Conservation (phyloP, 73 alveolate genomes). For the Paramecium caudatum region DNA sequence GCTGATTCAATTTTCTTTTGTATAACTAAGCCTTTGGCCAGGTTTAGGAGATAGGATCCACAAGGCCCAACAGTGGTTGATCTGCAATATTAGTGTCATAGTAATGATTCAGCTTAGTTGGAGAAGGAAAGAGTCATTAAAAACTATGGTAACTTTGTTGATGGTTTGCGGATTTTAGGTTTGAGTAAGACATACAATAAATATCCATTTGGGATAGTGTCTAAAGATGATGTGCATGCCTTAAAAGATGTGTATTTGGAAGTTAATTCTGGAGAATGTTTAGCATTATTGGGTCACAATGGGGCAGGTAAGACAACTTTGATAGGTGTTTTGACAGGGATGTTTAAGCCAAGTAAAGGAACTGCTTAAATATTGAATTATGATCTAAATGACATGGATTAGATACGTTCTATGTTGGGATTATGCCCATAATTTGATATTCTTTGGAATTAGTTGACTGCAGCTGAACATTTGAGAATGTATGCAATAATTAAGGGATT, state of each 20-base stretch:
- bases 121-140: constrained; percentile 73
- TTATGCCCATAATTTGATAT: constrained; percentile 92
- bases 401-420: constrained; percentile 87
- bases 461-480: constrained; percentile 89
- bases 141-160: constrained; percentile 54
- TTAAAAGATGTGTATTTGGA: constrained; percentile 70
- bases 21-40: constrained; percentile 29
- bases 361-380: constrained; percentile 83
- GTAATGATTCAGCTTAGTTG: constrained; percentile 41
- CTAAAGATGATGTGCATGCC: constrained; percentile 78
- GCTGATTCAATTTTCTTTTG: constrained; percentile 73
- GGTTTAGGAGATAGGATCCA: not conserved
- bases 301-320: constrained; percentile 96
- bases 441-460: constrained; percentile 91
- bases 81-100: constrained; percentile 16
- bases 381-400: constrained; percentile 84
- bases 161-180: constrained; percentile 78
- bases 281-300: constrained; percentile 90
- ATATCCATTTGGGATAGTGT: constrained; percentile 56
- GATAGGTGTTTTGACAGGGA: constrained; percentile 88
- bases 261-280: constrained; percentile 77
- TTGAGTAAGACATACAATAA: constrained; percentile 74
- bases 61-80: not conserved
- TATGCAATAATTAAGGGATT: constrained; percentile 85
- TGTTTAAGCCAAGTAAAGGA: constrained; percentile 82